Evolutionary conservation across 495 filamentous ascomycete genomes (phyloP).

Genomic region (Amorphotheca resinae): DNA sequence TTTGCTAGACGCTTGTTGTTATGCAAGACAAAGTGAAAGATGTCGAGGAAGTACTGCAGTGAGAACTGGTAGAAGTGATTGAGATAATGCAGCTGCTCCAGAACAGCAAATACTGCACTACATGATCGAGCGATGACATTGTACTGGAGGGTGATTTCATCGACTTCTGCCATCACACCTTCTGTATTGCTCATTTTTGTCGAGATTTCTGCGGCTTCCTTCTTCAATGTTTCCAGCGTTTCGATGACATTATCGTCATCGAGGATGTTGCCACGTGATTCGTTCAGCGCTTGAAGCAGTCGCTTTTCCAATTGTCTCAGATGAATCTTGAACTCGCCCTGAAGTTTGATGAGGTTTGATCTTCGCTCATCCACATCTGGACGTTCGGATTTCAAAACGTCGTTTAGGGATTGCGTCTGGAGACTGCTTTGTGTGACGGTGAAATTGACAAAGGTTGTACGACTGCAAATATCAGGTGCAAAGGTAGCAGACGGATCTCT

Average conservation of each 20-base stretch:
- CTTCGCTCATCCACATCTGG: conserved; percentile 96
- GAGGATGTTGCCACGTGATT: conserved; percentile 94
- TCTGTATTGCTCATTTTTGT: conserved; percentile 92
- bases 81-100: conserved; percentile 94
- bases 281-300: conserved; percentile 87
- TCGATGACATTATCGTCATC: conserved; percentile 98
- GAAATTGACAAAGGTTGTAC: conserved; percentile 98
- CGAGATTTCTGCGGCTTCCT: conserved; percentile 90
- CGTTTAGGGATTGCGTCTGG: conserved; percentile 92
- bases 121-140: conserved; percentile 84
- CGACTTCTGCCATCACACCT: conserved; percentile 96
- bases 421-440: conserved; percentile 98
- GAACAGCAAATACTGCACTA: conserved; percentile 89
- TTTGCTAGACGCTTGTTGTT: conserved; percentile 60
- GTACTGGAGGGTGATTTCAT: conserved; percentile 87
- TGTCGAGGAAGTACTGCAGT: conserved; percentile 92
- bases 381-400: conserved; percentile 91
- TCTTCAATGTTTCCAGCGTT: conserved; percentile 95
- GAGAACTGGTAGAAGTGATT: conserved; percentile 99
- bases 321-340: conserved; percentile 97
- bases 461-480: conserved; percentile 94
- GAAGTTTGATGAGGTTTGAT: conserved; percentile 93
- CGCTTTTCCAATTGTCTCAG: conserved; percentile 93
- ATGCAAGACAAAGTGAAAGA: conserved; percentile 87
- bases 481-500: conserved; percentile 93